A percentile compares a stretch with the other conserved stretches of the same genome.
Evolutionary conservation across 768 basidiomycete species (phyloP).

Genomic region (Pulveroboletus ravenelii): DNA sequence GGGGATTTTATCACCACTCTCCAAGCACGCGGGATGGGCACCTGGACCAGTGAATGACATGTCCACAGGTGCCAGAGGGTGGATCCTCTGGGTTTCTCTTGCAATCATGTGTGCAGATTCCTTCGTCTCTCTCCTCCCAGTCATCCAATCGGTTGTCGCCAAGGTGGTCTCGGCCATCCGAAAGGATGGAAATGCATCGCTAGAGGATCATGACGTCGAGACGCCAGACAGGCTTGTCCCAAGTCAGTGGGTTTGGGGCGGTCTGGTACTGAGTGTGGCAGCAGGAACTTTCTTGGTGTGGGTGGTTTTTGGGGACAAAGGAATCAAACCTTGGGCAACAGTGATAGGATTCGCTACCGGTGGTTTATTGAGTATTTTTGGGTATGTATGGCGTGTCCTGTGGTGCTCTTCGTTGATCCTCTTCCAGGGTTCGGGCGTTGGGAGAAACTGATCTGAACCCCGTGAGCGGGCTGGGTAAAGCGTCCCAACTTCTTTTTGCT

Average conservation of each 20-base stretch:
- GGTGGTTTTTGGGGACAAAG: slow-evolving; percentile 84
- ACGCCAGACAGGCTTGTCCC: slow-evolving; percentile 79
- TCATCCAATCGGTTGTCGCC: slow-evolving; percentile 50
- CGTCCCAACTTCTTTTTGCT: slow-evolving; percentile 91
- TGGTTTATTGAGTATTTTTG: slow-evolving; percentile 79
- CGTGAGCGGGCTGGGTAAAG: slow-evolving; percentile 90
- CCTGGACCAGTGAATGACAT: slow-evolving; percentile 89
- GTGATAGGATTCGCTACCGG: slow-evolving; percentile 79
- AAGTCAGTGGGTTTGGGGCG: slow-evolving; percentile 66
- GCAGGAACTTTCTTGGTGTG: slow-evolving; percentile 79
- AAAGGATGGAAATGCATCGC: slow-evolving; percentile 20
- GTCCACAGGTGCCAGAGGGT: slow-evolving; percentile 83
- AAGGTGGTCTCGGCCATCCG: slow-evolving; percentile 30
- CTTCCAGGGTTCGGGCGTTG: slow-evolving; percentile 75
- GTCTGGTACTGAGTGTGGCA: slow-evolving; percentile 56
- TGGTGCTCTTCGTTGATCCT: slow-evolving; percentile 4
- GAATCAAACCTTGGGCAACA: slow-evolving; percentile 95
- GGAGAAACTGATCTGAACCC: slow-evolving; percentile 96
- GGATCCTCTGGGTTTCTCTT: slow-evolving; percentile 95
- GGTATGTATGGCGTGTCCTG: slow-evolving; percentile 43
- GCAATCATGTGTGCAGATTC: slow-evolving; percentile 96
- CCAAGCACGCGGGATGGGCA: slow-evolving; percentile 84
- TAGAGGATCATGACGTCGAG: slow-evolving; percentile 61
- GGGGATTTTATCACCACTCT: slow-evolving; percentile 87
- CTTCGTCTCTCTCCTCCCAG: slow-evolving; percentile 78